Base-by-base conservation (phyloP, 495 filamentous ascomycete species). In the Penicillium mononematosum region DNA sequence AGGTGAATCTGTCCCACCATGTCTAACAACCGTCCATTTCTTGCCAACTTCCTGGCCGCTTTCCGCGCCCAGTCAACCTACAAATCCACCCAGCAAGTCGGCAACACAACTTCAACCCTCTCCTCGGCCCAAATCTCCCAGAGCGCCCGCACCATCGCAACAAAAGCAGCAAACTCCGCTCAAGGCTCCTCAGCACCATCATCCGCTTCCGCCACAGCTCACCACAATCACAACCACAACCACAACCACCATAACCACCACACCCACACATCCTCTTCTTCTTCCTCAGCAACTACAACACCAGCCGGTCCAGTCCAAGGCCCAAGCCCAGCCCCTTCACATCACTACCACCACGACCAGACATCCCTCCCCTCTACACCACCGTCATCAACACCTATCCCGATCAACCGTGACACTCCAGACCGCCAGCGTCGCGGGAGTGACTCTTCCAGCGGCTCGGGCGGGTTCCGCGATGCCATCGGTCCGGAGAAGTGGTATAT, bases 401-500 rank as follows among this genome's bases (percentile, higher is more conserved):
- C 69, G 5, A 75, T 74, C 55, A 63, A 65, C 56, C 65, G 67
- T 41, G 60, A 41, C 29, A 63, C 64, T 9, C 55, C 43, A 27
- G 66, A 73, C 57, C 81, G 75, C 41, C 70, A 67, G 44, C 71
- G 77, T 31, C 77, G 84, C 38, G 78, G 91, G 53, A 80, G 92
- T 47, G 90, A 90, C 36, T 91, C 87, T 54, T 89, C 91, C 59
- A 91, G 83, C 66, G 88, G 85, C 46, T 88, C 83, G 39, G 89
- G 91, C 20, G 80, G 80, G 4, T 96, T 95, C 61, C 75, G 88
- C 17, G 91, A 95, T 61, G 85, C 85, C 5, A 62, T 86, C 2
- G 88, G 88, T 0, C 81, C 82, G 0, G 92, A 96, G 75, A 89
- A 87, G 65, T 91, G 90, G 86, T 96, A 93, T 70, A 90, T 96